phyloP scores from a whole-genome alignment of 306 rosid species.

The Notholithocarpus densiflorus region DNA sequence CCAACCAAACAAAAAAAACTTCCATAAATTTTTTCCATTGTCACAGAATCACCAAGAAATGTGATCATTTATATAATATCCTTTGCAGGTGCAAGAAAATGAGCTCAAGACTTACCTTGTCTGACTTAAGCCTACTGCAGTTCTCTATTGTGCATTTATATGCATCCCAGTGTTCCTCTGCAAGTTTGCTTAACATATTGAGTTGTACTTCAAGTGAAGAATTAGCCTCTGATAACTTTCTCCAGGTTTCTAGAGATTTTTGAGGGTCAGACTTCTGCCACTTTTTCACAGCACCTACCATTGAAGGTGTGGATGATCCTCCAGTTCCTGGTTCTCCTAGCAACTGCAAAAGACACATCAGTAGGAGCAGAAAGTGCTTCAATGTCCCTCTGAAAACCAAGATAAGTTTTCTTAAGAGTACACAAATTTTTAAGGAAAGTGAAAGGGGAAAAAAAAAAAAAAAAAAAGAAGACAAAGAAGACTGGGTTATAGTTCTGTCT shows the following conservation, averaged over 20 bases:
- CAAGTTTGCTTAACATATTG: slow-evolving; percentile 56
- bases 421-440: neutral
- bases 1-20: neutral
- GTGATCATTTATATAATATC: neutral
- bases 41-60: neutral
- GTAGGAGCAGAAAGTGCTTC: neutral
- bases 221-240: slow-evolving; percentile 78
- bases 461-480: neutral
- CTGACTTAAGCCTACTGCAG: slow-evolving; percentile 70
- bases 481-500: neutral
- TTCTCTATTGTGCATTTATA: slow-evolving; percentile 53
- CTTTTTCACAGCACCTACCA: slow-evolving; percentile 94
- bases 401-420: neutral
- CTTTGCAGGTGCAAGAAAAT: neutral
- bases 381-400: slow-evolving; percentile 6
- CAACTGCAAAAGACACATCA: slow-evolving; percentile 49
- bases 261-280: slow-evolving; percentile 91
- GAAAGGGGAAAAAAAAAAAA: neutral
- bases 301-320: slow-evolving; percentile 96
- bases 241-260: slow-evolving; percentile 72
- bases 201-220: slow-evolving; percentile 70
- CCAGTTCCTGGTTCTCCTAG: slow-evolving; percentile 98
- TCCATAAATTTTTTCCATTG: neutral
- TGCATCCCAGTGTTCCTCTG: slow-evolving; percentile 80
- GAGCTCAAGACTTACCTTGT: slow-evolving; percentile 52